Evolutionary conservation across 208 protist species (phyloP).

Genomic region (Phytomonas sp.): DNA sequence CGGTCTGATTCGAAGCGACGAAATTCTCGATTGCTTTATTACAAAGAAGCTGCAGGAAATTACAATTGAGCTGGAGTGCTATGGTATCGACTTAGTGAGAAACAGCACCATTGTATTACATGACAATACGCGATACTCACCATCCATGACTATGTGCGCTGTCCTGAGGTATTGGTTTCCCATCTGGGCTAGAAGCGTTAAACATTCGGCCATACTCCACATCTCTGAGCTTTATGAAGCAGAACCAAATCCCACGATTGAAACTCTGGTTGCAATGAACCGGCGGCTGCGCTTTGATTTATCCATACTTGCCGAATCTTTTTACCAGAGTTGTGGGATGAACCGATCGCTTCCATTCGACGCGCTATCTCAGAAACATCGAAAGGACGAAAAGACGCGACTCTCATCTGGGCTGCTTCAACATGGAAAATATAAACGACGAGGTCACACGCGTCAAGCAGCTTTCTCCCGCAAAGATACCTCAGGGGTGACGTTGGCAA

Average conservation of each 20-base stretch:
- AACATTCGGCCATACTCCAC: neutral
- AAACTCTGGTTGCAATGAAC: constrained; percentile 35
- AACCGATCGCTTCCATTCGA: neutral
- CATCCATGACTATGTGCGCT: constrained; percentile 4
- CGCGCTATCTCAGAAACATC: neutral
- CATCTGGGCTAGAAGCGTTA: constrained; percentile 14
- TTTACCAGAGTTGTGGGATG: constrained; percentile 33
- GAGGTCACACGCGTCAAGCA: neutral
- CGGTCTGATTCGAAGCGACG: constrained; percentile 25
- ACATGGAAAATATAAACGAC: neutral
- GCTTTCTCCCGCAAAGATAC: neutral
- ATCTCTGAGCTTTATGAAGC: constrained; percentile 16
- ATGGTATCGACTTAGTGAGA: constrained; percentile 18
- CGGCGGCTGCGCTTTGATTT: constrained; percentile 27
- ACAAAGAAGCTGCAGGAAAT: constrained; percentile 14
- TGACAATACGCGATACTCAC: constrained; percentile 17
- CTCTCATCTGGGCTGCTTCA: neutral
- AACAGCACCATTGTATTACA: constrained; percentile 11
- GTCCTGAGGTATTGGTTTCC: constrained; percentile 67
- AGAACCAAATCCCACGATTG: constrained; percentile 27
- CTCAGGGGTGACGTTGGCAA: neutral
- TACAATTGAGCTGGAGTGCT: neutral
- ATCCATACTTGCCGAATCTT: constrained; percentile 25
- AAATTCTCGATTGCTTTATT: constrained; percentile 18
- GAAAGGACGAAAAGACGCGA: neutral